A percentile compares a stretch with the other conserved stretches of the same genome.
Evolutionary conservation across 169 alveolate genomes (phyloP).

Genomic region (Cryptosporidium meleagridis): DNA sequence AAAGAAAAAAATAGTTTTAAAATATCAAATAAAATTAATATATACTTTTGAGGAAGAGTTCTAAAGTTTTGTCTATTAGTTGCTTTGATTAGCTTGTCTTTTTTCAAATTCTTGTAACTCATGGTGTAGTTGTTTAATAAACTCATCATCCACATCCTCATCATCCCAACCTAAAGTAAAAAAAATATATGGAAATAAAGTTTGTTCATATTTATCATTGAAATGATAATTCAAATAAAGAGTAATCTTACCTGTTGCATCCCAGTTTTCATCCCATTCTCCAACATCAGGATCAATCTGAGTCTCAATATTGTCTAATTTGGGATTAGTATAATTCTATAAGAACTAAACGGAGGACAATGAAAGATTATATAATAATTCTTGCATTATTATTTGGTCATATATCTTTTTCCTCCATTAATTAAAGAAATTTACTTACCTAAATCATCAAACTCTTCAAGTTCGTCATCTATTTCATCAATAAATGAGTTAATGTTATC

Average conservation of each 20-base stretch:
- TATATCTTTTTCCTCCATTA: neutral
- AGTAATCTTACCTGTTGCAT: conserved; percentile 56
- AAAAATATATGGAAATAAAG: neutral
- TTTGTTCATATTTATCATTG: neutral
- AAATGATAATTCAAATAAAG: neutral
- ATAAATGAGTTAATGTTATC: conserved; percentile 23
- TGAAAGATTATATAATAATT: neutral
- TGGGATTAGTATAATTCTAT: neutral
- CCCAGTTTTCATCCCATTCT: conserved; percentile 75
- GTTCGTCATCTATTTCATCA: conserved; percentile 69
- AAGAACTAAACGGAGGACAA: neutral
- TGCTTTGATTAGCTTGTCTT: conserved; percentile 10
- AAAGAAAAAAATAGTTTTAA: neutral
- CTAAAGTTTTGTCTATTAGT: neutral
- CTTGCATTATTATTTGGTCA: neutral
- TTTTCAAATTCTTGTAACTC: conserved; percentile 70
- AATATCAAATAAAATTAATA: neutral
- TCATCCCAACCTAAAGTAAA: conserved; percentile 69
- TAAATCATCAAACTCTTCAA: conserved; percentile 63
- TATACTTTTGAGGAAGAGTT: neutral
- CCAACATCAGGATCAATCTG: conserved; percentile 71
- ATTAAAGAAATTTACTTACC: conserved; percentile 14
- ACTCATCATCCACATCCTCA: conserved; percentile 72
- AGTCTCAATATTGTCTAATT: conserved; percentile 14
- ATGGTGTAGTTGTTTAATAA: conserved; percentile 58